Conservation (phyloP, 345 rosid species). For the Adansonia digitata region DNA sequence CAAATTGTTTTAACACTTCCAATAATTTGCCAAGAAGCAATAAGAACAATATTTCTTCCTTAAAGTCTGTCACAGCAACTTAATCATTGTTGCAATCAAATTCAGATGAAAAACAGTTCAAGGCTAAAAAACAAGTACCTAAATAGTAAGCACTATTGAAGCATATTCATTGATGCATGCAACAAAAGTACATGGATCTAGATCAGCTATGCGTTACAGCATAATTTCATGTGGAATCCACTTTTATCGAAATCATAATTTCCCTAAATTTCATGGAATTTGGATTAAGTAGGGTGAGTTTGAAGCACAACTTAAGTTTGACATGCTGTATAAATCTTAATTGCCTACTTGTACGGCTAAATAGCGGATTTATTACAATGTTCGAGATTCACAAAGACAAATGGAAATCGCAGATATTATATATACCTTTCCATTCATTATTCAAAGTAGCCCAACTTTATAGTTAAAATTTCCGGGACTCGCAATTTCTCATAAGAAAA, state of each 20-base stretch:
- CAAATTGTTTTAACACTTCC: background rate
- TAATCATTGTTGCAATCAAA: background rate
- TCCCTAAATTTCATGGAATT: background rate
- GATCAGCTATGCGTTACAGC: background rate
- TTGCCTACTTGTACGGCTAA: background rate
- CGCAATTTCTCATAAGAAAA: background rate
- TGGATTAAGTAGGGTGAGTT: background rate
- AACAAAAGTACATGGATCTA: background rate
- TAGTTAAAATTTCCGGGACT: background rate
- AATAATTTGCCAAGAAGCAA: too few species aligned
- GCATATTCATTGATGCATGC: too few species aligned
- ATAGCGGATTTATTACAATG: background rate
- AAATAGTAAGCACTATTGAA: background rate
- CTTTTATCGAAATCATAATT: too few species aligned
- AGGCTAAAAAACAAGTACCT: background rate
- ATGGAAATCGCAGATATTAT: background rate
- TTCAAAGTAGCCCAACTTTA: background rate
- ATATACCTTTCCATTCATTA: background rate
- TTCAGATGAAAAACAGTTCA: background rate
- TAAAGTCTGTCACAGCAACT: background rate
- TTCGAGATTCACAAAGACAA: background rate
- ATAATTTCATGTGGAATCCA: background rate
- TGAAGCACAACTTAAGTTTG: background rate
- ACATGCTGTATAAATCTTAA: background rate
- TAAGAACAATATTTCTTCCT: background rate